phyloP scores from a whole-genome alignment of 371 early-diverging fungal species.

The Rhizopus stolonifer region DNA sequence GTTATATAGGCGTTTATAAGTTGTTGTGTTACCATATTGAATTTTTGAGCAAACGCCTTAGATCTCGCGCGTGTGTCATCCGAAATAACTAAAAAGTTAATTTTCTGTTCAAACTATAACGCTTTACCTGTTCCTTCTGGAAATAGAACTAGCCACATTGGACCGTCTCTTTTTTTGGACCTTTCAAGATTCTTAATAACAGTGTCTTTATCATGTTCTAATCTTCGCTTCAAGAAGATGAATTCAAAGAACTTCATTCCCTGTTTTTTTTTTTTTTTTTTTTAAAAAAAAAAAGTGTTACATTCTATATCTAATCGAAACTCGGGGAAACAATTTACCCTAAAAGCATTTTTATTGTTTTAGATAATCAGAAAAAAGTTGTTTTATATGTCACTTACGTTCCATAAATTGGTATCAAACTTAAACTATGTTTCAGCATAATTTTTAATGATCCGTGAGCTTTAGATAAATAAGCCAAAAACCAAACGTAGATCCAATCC shows the following conservation, averaged over 20 bases:
- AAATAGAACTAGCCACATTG: slow-evolving; percentile 86
- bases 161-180: slow-evolving; percentile 39
- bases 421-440: slow-evolving; percentile 77
- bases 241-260: slow-evolving; percentile 89
- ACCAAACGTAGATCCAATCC: slow-evolving; percentile 93
- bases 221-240: slow-evolving; percentile 81
- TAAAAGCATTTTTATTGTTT: not conserved
- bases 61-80: slow-evolving; percentile 52
- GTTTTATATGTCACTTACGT: slow-evolving; percentile 45
- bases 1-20: too few relatives aligned
- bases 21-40: slow-evolving; percentile 56
- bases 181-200: slow-evolving; percentile 46
- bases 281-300: not conserved
- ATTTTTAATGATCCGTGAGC: slow-evolving; percentile 82
- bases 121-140: slow-evolving; percentile 85
- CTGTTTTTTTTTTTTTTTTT: too few relatives aligned
- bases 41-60: slow-evolving; percentile 49
- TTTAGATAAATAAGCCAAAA: slow-evolving; percentile 59
- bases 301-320: not conserved
- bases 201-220: slow-evolving; percentile 68
- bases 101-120: not conserved
- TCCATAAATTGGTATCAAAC: slow-evolving; percentile 82
- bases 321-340: slow-evolving; percentile 22
- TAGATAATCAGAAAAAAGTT: not conserved
- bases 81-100: slow-evolving; percentile 44